Base-by-base conservation (phyloP, 768 basidiomycete species). In the Mycena alexandri region DNA sequence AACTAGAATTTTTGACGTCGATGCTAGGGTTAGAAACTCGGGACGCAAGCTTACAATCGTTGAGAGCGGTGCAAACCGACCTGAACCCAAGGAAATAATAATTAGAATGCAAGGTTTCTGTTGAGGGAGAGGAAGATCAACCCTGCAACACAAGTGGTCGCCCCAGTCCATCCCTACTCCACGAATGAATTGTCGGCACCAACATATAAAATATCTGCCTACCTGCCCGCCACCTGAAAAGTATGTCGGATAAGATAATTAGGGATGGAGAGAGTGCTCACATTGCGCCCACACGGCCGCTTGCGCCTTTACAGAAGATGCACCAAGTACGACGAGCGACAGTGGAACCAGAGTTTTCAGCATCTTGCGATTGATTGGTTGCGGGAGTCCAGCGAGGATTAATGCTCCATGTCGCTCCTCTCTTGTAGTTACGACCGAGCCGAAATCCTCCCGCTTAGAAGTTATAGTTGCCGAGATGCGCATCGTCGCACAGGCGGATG, bases 131-230 rank as follows among this genome's bases (percentile, higher is more conserved):
- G 38, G 38, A 38, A 14, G 4, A 38, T 14, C 9, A 2, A 43
- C 6, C 56, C 56, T 10, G 56, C 14, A 13, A 58, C 56, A 21
- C 56, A 58, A 25, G 56, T 58, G 42, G 56, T 58, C 12, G 56
- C 25, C 2, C 56, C 56, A 44, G 42, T 58, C 56, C 56, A 58
- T 16, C 43, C 56, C 43, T 58, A 38, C 10, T 3, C 38, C 29
- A 6, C 29, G 29, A 29, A 29, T 29, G 38, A 29, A 29, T 46
- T 19, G 34, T 5, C 17, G 44, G 16, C 42, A 22, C 7, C n/a
- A 19, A 36, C 2, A 43, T 56, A 38, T 11, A 25, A 36, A 56
- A 9, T 13, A 38, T 17, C 42, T 29, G 41, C 17, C 54, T 41
- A 43, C 38, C 54, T 43, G 22, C 42, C 54, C 54, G 8, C 54